Conservation (phyloP, 2,329 filamentous ascomycete genomes). For the Pyrenophora teres region DNA sequence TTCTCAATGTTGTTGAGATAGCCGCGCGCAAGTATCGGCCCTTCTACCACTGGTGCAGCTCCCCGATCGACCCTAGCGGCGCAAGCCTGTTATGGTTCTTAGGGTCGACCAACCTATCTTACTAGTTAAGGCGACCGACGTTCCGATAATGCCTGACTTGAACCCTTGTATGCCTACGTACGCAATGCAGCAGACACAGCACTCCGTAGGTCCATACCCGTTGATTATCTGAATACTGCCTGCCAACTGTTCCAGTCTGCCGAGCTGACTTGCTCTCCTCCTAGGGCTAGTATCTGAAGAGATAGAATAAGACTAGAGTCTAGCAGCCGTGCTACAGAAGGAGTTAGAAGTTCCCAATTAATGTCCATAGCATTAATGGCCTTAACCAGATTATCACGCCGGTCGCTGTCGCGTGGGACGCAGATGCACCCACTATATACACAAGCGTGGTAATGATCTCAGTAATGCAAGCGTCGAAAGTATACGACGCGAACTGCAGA, state of each 20-base stretch:
- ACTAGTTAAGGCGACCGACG: neutral
- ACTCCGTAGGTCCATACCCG: conserved; percentile 23
- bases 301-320: conserved; percentile 48
- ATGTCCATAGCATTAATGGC: neutral
- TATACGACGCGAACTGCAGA: conserved; percentile 5
- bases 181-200: neutral
- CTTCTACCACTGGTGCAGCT: too few relatives aligned
- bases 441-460: conserved; percentile 21
- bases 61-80: too few relatives aligned
- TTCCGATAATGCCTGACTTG: too few relatives aligned
- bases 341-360: conserved; percentile 5
- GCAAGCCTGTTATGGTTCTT: too few relatives aligned
- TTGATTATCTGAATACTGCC: conserved; percentile 9
- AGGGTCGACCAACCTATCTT: too few relatives aligned
- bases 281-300: conserved; percentile 47
- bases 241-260: conserved; percentile 4
- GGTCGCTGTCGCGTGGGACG: neutral
- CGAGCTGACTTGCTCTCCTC: conserved; percentile 4
- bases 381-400: neutral
- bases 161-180: neutral
- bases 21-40: too few relatives aligned
- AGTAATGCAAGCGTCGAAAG: conserved; percentile 21
- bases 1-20: too few relatives aligned
- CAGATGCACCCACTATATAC: neutral
- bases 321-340: conserved; percentile 15